Percentiles rank a stretch among this genome's conserved stretches.
Conservation (phyloP, 2,329 filamentous ascomycete genomes). For the Neoscytalidium dimidiatum region DNA sequence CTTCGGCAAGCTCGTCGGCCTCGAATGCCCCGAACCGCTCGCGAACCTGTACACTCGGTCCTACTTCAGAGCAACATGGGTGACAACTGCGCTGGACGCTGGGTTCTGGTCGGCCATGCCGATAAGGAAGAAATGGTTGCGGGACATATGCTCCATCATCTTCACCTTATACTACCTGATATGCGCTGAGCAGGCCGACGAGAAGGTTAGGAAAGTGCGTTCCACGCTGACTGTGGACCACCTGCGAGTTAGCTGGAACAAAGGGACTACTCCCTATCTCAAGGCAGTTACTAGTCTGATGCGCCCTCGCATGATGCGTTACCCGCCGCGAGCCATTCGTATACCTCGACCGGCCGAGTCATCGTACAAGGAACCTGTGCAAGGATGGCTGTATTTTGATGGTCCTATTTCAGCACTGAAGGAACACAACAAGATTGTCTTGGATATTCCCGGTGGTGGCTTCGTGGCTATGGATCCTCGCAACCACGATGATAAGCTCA, state of each 20-base stretch:
- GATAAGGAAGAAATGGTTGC: conserved; percentile 75
- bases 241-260: conserved; percentile 92
- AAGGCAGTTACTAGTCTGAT: conserved; percentile 70
- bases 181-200: conserved; percentile 90
- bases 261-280: conserved; percentile 85
- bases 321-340: conserved; percentile 77
- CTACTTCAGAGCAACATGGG: conserved; percentile 96
- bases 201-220: conserved; percentile 91
- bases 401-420: conserved; percentile 77
- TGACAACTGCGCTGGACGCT: conserved; percentile 89
- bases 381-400: conserved; percentile 92
- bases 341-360: conserved; percentile 80
- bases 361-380: conserved; percentile 79
- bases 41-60: conserved; percentile 89
- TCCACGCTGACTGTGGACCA: conserved; percentile 88
- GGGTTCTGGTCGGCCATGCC: conserved; percentile 99
- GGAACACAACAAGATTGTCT: conserved; percentile 73
- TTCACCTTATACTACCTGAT: conserved; percentile 92
- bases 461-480: conserved; percentile 98
- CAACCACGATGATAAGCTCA: conserved; percentile 88
- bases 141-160: conserved; percentile 78
- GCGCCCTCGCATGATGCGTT: conserved; percentile 77
- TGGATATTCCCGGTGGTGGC: conserved; percentile 91
- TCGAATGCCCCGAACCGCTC: conserved; percentile 90
- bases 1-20: conserved; percentile 86